These are phyloP conservation scores for Ophiostoma sp. DNA, from an alignment of 2,329 filamentous ascomycete species.

Conservation along the genomic window DNA sequence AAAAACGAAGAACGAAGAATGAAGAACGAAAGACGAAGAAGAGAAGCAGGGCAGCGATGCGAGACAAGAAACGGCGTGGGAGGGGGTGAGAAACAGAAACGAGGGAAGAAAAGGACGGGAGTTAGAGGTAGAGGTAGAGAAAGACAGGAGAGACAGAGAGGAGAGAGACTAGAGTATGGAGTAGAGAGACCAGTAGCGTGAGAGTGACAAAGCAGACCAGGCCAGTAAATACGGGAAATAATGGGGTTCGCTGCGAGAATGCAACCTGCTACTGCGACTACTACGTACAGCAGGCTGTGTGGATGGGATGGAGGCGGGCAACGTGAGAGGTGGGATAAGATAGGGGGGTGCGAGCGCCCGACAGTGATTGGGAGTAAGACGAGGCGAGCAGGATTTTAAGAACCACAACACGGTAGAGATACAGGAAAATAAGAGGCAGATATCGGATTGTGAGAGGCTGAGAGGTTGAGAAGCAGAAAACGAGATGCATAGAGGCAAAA, in stretches of 20 bases:
- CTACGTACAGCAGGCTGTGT: constrained; percentile 12
- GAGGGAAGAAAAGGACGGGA: constrained; percentile 4
- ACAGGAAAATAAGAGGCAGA: neutral
- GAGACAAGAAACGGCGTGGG: constrained; percentile 3
- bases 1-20: neutral
- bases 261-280: constrained; percentile 12
- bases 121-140: neutral
- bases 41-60: constrained; percentile 4
- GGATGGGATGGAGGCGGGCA: neutral
- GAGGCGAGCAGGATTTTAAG: neutral
- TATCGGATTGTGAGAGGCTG: neutral
- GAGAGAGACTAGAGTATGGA: neutral
- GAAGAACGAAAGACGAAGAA: neutral
- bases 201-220: constrained; percentile 9
- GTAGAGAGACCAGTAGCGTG: neutral
- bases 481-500: neutral
- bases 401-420: neutral
- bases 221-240: constrained; percentile 14
- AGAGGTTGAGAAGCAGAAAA: neutral
- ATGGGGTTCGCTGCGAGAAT: constrained; percentile 8
- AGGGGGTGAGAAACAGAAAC: constrained; percentile 14
- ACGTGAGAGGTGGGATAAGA: constrained; percentile 12
- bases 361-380: constrained; percentile 9
- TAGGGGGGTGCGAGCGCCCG: constrained; percentile 9
- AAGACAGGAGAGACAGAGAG: neutral